phyloP scores from a whole-genome alignment of 225 moss, liverwort and hornwort species.

The Neckera pumila region DNA sequence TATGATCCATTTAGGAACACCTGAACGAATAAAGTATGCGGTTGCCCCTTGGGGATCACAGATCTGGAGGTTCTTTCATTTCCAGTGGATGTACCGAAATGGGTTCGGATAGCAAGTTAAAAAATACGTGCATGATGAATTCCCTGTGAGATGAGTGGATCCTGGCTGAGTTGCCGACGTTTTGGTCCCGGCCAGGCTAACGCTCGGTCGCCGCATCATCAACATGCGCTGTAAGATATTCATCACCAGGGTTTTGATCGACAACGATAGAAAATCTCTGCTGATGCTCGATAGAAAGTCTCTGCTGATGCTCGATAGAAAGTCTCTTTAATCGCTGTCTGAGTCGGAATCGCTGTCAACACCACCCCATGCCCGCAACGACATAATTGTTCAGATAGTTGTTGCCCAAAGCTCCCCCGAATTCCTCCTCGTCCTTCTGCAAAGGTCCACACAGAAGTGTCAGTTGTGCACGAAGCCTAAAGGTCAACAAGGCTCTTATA shows the following conservation, averaged over 20 bases:
- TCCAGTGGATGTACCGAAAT: no score
- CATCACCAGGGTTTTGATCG: background rate
- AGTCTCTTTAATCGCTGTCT: background rate
- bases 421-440: slow-evolving; percentile 7
- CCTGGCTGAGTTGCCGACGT: background rate
- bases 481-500: background rate
- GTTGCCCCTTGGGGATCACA: no score
- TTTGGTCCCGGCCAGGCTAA: background rate
- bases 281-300: background rate
- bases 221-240: background rate
- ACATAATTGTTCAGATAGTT: background rate
- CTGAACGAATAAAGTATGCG: no score
- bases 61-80: no score
- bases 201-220: background rate
- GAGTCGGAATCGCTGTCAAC: background rate
- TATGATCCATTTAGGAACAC: no score
- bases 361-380: background rate
- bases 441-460: background rate
- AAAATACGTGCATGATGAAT: background rate
- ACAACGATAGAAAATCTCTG: background rate
- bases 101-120: background rate
- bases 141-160: background rate
- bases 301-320: background rate
- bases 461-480: background rate
- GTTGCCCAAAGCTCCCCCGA: slow-evolving; percentile 5